Evolutionary conservation across 768 basidiomycete genomes (phyloP).

Genomic region (Phlegmacium glaucopus): DNA sequence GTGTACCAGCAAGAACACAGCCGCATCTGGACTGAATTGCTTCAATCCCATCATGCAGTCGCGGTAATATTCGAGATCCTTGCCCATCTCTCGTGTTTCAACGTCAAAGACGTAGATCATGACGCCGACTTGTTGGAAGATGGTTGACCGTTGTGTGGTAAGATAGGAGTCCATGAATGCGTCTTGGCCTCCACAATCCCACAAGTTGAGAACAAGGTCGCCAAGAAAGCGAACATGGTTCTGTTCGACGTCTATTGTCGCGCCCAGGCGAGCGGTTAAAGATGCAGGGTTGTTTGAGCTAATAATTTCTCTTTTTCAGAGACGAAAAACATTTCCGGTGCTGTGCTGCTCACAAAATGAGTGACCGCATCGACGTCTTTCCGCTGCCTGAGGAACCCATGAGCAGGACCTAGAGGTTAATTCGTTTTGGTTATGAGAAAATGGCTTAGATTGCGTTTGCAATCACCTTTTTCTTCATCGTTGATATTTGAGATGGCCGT

Average conservation of each 20-base stretch:
- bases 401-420: conserved; percentile 70
- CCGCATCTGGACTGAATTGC: conserved; percentile 77
- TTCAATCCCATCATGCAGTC: conserved; percentile 85
- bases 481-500: conserved; percentile 14
- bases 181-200: conserved; percentile 99
- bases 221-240: conserved; percentile 97
- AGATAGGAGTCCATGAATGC: conserved; percentile 98
- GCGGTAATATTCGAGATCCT: conserved; percentile 89
- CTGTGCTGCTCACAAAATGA: conserved; percentile 81
- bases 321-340: conserved; percentile 2
- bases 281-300: conserved; percentile 95
- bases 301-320: conserved; percentile 12
- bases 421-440: conserved; percentile 17
- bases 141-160: conserved; percentile 85
- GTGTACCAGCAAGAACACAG: conserved; percentile 88
- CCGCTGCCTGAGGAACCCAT: conserved; percentile 97
- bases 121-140: conserved; percentile 95
- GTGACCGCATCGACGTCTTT: conserved; percentile 97
- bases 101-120: conserved; percentile 99
- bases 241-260: conserved; percentile 97
- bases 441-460: conserved; percentile 8
- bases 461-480: conserved; percentile 64
- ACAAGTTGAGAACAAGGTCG: conserved; percentile 91
- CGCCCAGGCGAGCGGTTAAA: conserved; percentile 86
- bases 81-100: conserved; percentile 76